A percentile compares a stretch with the other conserved stretches of the same genome.
These are phyloP conservation scores for Setomelanomma holmii DNA, from an alignment of 2,329 filamentous ascomycete species.

Conservation along the genomic window DNA sequence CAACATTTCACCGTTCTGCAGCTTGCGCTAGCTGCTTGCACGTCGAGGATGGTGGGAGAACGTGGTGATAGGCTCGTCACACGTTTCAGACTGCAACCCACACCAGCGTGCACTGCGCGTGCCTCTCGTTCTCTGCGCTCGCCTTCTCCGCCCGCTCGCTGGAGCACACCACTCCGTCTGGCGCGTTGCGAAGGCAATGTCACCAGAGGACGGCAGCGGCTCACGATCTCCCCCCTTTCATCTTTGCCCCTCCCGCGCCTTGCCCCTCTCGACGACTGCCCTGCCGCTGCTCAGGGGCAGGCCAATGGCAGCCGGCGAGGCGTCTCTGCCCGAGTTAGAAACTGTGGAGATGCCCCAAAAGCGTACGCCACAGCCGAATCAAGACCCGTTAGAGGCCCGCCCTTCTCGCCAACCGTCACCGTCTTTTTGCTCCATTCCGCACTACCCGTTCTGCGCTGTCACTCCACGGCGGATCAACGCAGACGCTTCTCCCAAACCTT, in stretches of 20 bases:
- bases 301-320: constrained; percentile 10
- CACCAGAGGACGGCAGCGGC: constrained; percentile 17
- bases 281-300: constrained; percentile 19
- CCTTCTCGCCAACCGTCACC: constrained; percentile 3
- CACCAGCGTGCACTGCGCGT: neutral
- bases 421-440: constrained; percentile 13
- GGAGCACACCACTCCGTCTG: constrained; percentile 1
- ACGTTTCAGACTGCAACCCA: constrained; percentile 1
- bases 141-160: neutral
- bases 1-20: constrained; percentile 6
- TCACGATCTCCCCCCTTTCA: constrained; percentile 28
- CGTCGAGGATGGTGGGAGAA: neutral
- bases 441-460: constrained; percentile 1
- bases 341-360: constrained; percentile 14
- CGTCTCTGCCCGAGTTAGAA: neutral
- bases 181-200: constrained; percentile 21
- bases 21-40: constrained; percentile 12
- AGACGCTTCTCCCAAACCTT: constrained; percentile 5
- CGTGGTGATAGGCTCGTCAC: constrained; percentile 1
- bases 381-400: neutral
- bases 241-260: constrained; percentile 15
- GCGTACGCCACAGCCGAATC: constrained; percentile 21
- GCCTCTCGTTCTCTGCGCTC: constrained; percentile 1
- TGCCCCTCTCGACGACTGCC: constrained; percentile 7
- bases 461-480: neutral